Evolutionary conservation across 1,284 basidiomycete genomes (phyloP), one percentile per base, ranked within the genome.

Genomic region (Malassezia psittaci): DNA sequence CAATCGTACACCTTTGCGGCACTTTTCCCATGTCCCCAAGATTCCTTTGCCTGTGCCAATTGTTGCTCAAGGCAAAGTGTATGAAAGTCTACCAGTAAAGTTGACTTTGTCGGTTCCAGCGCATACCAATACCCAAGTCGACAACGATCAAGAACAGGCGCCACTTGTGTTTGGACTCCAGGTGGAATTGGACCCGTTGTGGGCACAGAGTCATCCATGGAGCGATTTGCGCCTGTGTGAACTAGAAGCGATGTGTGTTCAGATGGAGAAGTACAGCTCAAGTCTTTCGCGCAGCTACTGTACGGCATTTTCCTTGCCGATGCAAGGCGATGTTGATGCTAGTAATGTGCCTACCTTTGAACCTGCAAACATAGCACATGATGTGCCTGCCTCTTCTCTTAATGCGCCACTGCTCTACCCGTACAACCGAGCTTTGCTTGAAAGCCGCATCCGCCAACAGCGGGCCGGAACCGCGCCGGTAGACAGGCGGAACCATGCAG

Each of bases 161-260:
- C 61, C 66, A 37, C 65, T 74, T 38, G 68, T 62, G 38, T 74
- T 74, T 47, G 69, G 72, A n/a, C 64, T 74, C 5, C 70, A 73
- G 53, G 67, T 73, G 41, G 70, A 73, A 46, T 63, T 72, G 2
- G 67, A 69, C 37, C 59, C 57, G n/a, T 51, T 64, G 1, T 72
- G 70, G 70, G 61, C 57, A 32, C 57, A 54, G 15, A 61, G 67
- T 8, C 52, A 61, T 11, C 59, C 62, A 48, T 54, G 62, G 51
- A 68, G 70, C 13, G 70, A 71, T 9, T 41, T 74, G 43, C 60
- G 72, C 1, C 60, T 74, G 59, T 62, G 69, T 43, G 70, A 74
- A 52, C 67, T 74, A 66, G 70, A 74, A 51, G 61, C 72, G 11
- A 62, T 71, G 35, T 73, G 68, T 51, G 48, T 69, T 38, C 72